phyloP scores from a whole-genome alignment of 2,329 filamentous ascomycete genomes.

The Ophiostoma australiae region DNA sequence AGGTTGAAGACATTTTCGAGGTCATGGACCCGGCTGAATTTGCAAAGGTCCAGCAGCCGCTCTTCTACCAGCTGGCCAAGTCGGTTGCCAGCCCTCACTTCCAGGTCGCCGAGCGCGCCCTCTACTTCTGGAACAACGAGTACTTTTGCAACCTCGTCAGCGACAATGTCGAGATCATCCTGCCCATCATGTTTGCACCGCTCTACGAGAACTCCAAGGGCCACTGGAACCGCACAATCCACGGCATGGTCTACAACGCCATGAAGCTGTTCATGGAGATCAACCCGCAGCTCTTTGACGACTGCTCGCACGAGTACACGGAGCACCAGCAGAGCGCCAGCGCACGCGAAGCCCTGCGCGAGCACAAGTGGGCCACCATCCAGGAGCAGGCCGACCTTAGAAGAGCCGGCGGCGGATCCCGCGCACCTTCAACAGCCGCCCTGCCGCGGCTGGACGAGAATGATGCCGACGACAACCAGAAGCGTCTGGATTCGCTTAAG shows the following conservation, averaged over 20 bases:
- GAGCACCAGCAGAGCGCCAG: conserved; percentile 90
- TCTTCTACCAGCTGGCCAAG: conserved; percentile 96
- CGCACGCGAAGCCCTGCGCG: conserved; percentile 73
- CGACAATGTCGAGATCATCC: conserved; percentile 96
- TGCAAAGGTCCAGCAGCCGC: conserved; percentile 93
- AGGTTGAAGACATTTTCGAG: conserved; percentile 98
- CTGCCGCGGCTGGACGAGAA: conserved; percentile 67
- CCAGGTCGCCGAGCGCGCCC: conserved; percentile 91
- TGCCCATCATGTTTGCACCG: conserved; percentile 98
- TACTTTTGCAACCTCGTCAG: conserved; percentile 99
- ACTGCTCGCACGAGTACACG: conserved; percentile 97
- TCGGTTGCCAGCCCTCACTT: conserved; percentile 98
- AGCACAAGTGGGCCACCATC: conserved; percentile 85
- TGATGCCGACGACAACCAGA: conserved; percentile 75
- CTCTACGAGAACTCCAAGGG: conserved; percentile 98
- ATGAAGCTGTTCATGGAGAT: conserved; percentile 99
- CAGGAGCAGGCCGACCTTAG: conserved; percentile 71
- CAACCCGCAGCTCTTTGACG: conserved; percentile 95
- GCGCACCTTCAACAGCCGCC: not conserved
- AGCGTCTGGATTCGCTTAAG: conserved; percentile 82
- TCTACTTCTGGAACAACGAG: conserved; percentile 99
- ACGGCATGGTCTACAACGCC: conserved; percentile 99
- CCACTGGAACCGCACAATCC: conserved; percentile 98
- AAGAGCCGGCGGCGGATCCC: conserved; percentile 38
- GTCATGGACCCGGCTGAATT: conserved; percentile 99